phyloP scores from a whole-genome alignment of 768 basidiomycete genomes.

The Wakefieldia striispora region DNA sequence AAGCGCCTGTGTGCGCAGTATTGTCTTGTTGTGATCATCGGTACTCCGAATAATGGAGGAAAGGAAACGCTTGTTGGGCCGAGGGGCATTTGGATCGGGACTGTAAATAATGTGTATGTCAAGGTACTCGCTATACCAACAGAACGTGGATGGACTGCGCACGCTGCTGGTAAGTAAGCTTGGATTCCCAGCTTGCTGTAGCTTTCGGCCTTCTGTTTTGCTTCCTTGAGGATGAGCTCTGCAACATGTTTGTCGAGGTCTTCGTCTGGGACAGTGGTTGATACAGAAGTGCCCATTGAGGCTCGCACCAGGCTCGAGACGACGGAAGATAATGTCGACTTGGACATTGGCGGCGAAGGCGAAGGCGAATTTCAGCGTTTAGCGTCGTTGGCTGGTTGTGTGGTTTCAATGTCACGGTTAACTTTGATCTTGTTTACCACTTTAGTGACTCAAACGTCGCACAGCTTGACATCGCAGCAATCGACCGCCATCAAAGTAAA shows the following conservation, averaged over 20 bases:
- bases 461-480: not conserved
- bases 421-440: slow-evolving; percentile 23
- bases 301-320: slow-evolving; percentile 79
- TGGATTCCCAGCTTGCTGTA: slow-evolving; percentile 76
- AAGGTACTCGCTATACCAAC: not conserved
- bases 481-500: too few species aligned
- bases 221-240: slow-evolving; percentile 88
- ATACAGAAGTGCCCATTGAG: slow-evolving; percentile 66
- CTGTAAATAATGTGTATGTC: slow-evolving; percentile 32
- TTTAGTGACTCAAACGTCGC: slow-evolving; percentile 4
- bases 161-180: slow-evolving; percentile 64
- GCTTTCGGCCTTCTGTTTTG: slow-evolving; percentile 83
- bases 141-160: slow-evolving; percentile 34
- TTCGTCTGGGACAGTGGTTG: slow-evolving; percentile 63
- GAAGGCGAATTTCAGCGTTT: not conserved
- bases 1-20: slow-evolving; percentile 68
- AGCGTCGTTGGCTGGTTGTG: slow-evolving; percentile 5
- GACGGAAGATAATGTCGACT: slow-evolving; percentile 74
- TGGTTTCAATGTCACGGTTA: too few species aligned
- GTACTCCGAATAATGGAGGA: slow-evolving; percentile 88
- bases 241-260: slow-evolving; percentile 93
- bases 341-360: slow-evolving; percentile 32
- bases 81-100: slow-evolving; percentile 64
- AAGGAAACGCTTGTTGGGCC: slow-evolving; percentile 79
- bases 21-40: slow-evolving; percentile 91